Conservation (phyloP, 371 early-diverging fungal species). For the Entomophthora muscae region DNA sequence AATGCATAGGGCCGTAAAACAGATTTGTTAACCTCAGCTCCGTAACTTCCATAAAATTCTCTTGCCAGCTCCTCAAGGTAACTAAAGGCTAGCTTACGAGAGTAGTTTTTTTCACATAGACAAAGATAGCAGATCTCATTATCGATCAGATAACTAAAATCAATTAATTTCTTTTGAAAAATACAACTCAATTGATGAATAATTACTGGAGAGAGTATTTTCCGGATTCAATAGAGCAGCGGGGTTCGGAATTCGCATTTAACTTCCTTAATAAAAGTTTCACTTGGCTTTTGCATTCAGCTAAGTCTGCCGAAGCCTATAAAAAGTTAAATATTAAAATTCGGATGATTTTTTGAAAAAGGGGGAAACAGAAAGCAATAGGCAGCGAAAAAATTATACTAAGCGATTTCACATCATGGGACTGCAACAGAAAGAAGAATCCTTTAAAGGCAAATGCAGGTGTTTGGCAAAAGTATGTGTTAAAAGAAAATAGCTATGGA, state of each 20-base stretch:
- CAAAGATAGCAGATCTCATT: slow-evolving; percentile 83
- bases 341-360: no score
- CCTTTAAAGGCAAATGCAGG: no score
- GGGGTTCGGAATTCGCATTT: slow-evolving; percentile 63
- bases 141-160: no score
- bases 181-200: not conserved
- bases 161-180: not conserved
- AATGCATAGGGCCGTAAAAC: slow-evolving; percentile 90
- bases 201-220: slow-evolving; percentile 72
- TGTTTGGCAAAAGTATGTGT: no score
- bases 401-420: no score
- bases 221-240: slow-evolving; percentile 90
- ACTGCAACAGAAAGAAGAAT: no score
- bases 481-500: no score
- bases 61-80: slow-evolving; percentile 86
- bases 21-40: slow-evolving; percentile 64
- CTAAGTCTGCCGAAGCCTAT: slow-evolving; percentile 48
- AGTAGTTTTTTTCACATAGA: slow-evolving; percentile 87
- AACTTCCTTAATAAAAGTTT: slow-evolving; percentile 79
- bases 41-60: slow-evolving; percentile 85
- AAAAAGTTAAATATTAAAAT: not conserved
- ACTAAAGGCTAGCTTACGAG: slow-evolving; percentile 86
- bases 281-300: slow-evolving; percentile 85
- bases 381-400: no score
- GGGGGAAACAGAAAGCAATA: no score